phyloP scores from a whole-genome alignment of 148 eudicot species.

The Rhododendron vialii region DNA sequence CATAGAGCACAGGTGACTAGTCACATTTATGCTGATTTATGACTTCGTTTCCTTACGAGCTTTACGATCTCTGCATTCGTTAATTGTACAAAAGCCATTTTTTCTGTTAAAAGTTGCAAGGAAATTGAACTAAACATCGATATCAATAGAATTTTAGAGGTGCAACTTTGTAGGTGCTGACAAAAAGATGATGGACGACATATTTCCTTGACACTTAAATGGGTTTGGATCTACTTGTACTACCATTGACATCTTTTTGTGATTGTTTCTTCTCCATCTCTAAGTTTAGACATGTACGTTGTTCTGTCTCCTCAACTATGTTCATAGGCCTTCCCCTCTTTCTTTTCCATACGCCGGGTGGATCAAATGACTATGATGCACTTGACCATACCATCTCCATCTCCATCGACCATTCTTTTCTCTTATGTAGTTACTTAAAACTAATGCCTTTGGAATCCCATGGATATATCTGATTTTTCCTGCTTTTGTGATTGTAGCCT shows the following conservation, averaged over 20 bases:
- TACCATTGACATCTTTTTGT: background rate
- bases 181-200: background rate
- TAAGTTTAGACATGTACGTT: background rate
- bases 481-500: conserved; percentile 45
- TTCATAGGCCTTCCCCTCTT: background rate
- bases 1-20: conserved; percentile 87
- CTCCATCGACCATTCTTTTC: background rate
- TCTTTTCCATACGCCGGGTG: background rate
- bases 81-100: background rate
- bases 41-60: background rate
- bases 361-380: background rate
- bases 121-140: background rate
- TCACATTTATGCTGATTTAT: background rate
- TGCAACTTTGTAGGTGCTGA: background rate
- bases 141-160: background rate
- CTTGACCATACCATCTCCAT: background rate
- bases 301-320: background rate
- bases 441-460: background rate
- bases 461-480: background rate
- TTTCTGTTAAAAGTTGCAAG: background rate
- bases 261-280: background rate
- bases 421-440: background rate
- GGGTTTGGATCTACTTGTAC: background rate
- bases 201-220: background rate
- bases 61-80: background rate